Conservation (phyloP, 2,329 filamentous ascomycete species). For the Pseudodiploospora longispora region DNA sequence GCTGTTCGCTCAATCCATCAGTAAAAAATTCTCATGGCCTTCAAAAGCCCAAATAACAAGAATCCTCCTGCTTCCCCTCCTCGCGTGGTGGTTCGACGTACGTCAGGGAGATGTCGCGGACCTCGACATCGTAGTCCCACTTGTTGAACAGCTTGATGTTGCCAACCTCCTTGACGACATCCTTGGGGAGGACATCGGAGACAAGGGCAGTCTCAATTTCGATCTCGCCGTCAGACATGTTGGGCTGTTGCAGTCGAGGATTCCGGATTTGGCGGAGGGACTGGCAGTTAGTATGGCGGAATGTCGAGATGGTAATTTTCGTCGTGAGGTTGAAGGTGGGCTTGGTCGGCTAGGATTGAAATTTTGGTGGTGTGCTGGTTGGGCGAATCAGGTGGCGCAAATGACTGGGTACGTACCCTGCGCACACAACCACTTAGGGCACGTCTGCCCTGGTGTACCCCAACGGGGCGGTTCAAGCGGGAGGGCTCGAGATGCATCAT, state of each 20-base stretch:
- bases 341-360: conserved; percentile 24
- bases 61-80: conserved; percentile 9
- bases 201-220: conserved; percentile 74
- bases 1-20: conserved; percentile 45
- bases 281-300: conserved; percentile 29
- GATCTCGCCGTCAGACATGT: conserved; percentile 92
- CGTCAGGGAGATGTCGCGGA: conserved; percentile 99
- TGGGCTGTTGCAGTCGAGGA: conserved; percentile 38
- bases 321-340: conserved; percentile 24
- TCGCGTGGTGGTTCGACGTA: conserved; percentile 40
- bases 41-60: no score
- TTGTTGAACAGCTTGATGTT: conserved; percentile 97
- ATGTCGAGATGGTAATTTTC: conserved; percentile 31
- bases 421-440: conserved; percentile 29
- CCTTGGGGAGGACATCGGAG: conserved; percentile 84
- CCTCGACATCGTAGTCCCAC: conserved; percentile 98
- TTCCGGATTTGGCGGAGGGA: conserved; percentile 27
- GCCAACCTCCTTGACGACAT: conserved; percentile 81
- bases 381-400: conserved; percentile 27
- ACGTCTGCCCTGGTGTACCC: conserved; percentile 32
- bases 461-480: conserved; percentile 19
- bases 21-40: conserved; percentile 12
- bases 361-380: conserved; percentile 27
- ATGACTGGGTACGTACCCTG: conserved; percentile 20
- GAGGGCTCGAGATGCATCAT: conserved; percentile 20